Evolutionary conservation across 345 rosid species (phyloP), one percentile per base, ranked within the genome.

Genomic region (Populus ilicifolia): DNA sequence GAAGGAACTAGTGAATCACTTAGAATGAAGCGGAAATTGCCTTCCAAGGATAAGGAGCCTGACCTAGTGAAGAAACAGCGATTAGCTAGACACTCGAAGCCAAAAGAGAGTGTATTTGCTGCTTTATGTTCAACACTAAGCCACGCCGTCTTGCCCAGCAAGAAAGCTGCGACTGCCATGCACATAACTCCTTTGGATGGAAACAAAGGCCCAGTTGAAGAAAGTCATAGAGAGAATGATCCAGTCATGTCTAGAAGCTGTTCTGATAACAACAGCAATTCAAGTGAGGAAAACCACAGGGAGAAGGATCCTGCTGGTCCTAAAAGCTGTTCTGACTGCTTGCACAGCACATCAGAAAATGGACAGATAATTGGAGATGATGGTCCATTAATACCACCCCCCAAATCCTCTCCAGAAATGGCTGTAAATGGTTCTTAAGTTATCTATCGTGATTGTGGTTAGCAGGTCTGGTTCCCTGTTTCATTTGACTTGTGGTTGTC

Each of bases 361-460:
- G 78, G 88, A 72, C 94, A 84, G 17, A 83, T 85, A 69, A 78
- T 86, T n/a, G 91, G 87, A 48, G 98, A 96, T 69, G 95, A 92
- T 72, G 75, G 84, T 36, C 82, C 87, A 8, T 83, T 91, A 83
- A 82, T 91, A 81, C 86, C 93, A 80, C 87, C 93, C 4, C 90
- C 91, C 18, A 90, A 88, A 63, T 89, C 98, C 48, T 90, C 98
- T 36, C 88, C 97, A 2, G 97, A 93, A 81, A 93, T 93, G 99
- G 86, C 97, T 54, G 95, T 92, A 82, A 93, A 92, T 81, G 99
- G 99, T 83, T 91, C 98, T 35, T 96, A 80, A 89, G 27, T 73
- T 50, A 72, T 77, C 18, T 33, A n/a, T 38, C 21, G 43, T 70
- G 82, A 67, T 67, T 56, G 25, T n/a, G 44, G 36, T 64, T 21